Percentiles rank a stretch among this genome's conserved stretches.
Evolutionary conservation across 176 grass and related monocot species (phyloP).

Genomic region (Melocanna baccifera): DNA sequence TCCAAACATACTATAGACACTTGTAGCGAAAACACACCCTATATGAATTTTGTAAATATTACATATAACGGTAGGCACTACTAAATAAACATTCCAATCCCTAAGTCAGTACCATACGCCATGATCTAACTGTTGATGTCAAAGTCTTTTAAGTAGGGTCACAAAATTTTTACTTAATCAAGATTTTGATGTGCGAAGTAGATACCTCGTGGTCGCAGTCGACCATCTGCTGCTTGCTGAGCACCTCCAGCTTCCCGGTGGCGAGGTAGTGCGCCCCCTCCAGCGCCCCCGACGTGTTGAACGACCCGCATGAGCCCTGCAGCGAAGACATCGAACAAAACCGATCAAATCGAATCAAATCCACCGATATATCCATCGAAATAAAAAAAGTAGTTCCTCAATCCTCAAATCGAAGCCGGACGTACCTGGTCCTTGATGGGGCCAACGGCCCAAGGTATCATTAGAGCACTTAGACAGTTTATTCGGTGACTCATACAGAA

Average conservation of each 20-base stretch:
- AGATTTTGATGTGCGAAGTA: not conserved
- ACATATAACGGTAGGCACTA: no score
- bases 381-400: not conserved
- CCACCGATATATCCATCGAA: not conserved
- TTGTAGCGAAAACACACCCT: no score
- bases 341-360: not conserved
- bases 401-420: not conserved
- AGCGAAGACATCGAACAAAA: not conserved
- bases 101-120: no score
- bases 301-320: constrained; percentile 83
- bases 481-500: no score
- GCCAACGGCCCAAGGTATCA: no score
- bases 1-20: no score
- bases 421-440: constrained; percentile 72
- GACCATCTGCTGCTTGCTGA: constrained; percentile 86
- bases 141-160: no score
- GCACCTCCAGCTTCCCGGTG: constrained; percentile 69
- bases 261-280: constrained; percentile 78
- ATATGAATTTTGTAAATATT: no score
- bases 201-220: constrained; percentile 85
- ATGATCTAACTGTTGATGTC: no score
- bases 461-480: no score
- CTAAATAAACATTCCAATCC: no score
- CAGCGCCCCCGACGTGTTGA: constrained; percentile 72
- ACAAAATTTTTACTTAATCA: not conserved